Percentiles rank a stretch among this genome's conserved stretches.
These are phyloP conservation scores for Hyparrhenia diplandra DNA, from an alignment of 176 grass and related monocot species.

Conservation along the genomic window DNA sequence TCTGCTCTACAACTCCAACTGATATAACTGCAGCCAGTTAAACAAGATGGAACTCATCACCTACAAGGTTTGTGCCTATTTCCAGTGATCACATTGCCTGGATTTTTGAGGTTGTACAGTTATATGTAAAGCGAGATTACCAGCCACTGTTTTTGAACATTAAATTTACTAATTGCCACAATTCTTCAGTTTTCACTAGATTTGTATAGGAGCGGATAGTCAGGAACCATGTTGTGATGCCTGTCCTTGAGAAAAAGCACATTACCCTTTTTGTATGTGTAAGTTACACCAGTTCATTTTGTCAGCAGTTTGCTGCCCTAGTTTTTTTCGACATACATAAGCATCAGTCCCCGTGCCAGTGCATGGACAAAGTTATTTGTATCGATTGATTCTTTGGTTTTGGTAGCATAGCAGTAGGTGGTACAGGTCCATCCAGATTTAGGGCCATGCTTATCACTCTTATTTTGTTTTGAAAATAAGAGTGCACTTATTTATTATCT, in stretches of 20 bases:
- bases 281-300: not conserved
- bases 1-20: slow-evolving; percentile 54
- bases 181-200: slow-evolving; percentile 30
- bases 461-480: no score
- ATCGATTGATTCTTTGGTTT: not conserved
- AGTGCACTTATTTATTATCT: no score
- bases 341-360: not conserved
- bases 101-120: slow-evolving; percentile 16
- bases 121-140: slow-evolving; percentile 16
- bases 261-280: not conserved
- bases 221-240: not conserved
- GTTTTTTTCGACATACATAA: not conserved
- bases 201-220: slow-evolving; percentile 11
- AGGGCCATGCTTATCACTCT: no score
- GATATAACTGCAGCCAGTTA: slow-evolving; percentile 18
- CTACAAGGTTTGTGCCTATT: not conserved
- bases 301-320: not conserved
- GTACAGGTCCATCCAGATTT: not conserved
- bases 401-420: not conserved
- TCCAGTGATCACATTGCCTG: not conserved
- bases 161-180: not conserved
- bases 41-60: slow-evolving; percentile 7
- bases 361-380: not conserved
- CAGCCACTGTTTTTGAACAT: not conserved
- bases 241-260: not conserved